Conservation (phyloP, 306 rosid genomes). For the Pueraria montana region DNA sequence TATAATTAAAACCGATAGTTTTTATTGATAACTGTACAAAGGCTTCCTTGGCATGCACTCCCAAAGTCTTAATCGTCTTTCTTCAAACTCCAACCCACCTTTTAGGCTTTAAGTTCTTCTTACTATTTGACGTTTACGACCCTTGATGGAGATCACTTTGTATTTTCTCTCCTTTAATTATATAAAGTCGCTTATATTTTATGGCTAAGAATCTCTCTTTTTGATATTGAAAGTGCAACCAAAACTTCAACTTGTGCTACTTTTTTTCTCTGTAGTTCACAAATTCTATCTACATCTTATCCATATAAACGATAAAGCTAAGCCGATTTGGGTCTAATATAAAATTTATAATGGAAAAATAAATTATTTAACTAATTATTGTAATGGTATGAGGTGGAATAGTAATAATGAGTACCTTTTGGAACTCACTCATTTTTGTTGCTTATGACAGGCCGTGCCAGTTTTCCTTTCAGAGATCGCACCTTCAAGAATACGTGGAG, state of each 20-base stretch:
- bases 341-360: background rate
- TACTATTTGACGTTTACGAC: slow-evolving; percentile 16
- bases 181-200: slow-evolving; percentile 11
- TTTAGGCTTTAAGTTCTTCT: slow-evolving; percentile 28
- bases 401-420: too few species aligned
- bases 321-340: slow-evolving; percentile 15
- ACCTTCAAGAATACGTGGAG: slow-evolving; percentile 96
- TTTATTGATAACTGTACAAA: background rate
- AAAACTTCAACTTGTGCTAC: background rate
- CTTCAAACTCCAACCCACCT: background rate
- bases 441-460: slow-evolving; percentile 82
- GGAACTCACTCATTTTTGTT: background rate
- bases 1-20: slow-evolving; percentile 8
- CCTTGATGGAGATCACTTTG: slow-evolving; percentile 25
- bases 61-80: background rate
- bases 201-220: slow-evolving; percentile 12
- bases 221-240: slow-evolving; percentile 25
- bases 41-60: slow-evolving; percentile 9
- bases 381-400: too few species aligned
- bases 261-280: background rate
- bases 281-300: background rate
- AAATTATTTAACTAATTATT: background rate
- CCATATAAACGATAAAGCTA: slow-evolving; percentile 16
- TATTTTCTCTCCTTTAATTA: background rate
- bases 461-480: slow-evolving; percentile 93